Base-by-base conservation (phyloP, 345 rosid genomes). In the Iberis pinnata region DNA sequence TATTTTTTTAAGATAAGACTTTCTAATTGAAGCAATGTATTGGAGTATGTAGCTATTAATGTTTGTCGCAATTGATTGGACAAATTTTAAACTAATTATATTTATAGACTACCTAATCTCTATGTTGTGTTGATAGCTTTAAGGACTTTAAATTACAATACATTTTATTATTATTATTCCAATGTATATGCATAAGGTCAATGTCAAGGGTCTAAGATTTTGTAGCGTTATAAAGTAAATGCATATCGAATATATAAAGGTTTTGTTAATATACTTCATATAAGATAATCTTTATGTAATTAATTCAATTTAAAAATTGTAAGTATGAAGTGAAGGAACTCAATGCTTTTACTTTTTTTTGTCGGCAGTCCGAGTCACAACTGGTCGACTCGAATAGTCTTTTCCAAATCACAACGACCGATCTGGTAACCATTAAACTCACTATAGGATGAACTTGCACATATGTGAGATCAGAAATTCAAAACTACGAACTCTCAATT, bases 181-280 rank as follows among this genome's bases (percentile, higher is more conserved):
- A 53, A 59, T 37, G 50, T 31, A 38, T 22, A 22, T 22, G n/a
- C n/a, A n/a, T n/a, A n/a, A n/a, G n/a, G n/a, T n/a, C n/a, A n/a
- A 54, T 60, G 60, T 54, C 47, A 55, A 42, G 46, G 52, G 58
- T 68, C 67, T 60, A 68, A 47, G 62, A 54, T 68, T 47, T 68
- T 54, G 42, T 62, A 53, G 53, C 60, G 40, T 44, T 60, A 31
- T 60, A 38, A 53, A 60, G 60, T 44, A 58, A 46, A 8, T 40
- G 43, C 36, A 11, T 55, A 24, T 40, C 31, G 9, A 46, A 60
- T 60, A 53, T 56, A 43, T 44, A 49, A 67, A 52, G 22, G 38
- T 25, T 59, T 9, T 32, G 7, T 9, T 5, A 32, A 32, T 32
- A 9, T n/a, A 32, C n/a, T 32, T 9, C 11, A 32, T 27, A 32